Base-by-base conservation (phyloP, 208 protist species). In the Leishmania tarentolae region DNA sequence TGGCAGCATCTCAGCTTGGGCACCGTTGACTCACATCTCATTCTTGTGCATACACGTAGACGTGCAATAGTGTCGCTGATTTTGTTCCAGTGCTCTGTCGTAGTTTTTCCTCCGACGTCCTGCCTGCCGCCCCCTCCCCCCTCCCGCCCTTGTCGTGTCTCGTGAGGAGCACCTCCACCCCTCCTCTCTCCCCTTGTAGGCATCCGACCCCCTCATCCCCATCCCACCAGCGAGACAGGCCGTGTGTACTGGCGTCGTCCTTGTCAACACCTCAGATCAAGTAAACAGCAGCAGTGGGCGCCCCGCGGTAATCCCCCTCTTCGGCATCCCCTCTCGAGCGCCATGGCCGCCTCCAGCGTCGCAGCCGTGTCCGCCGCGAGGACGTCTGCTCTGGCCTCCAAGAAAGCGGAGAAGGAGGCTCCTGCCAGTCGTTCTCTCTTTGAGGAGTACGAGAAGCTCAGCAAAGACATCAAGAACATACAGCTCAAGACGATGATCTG, bases 401-500 rank as follows among this genome's bases (percentile, higher is more conserved):
- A 63, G 69, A 66, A 83, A 56, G 46, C 37, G 31, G 42, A 65
- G 46, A 71, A 82, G 40, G 78, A 80, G 3, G 52, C 66, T 0
- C 74, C 70, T 61, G 65, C 13, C 21, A 28, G n/a, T 74, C 63
- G 59, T 44, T 89, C 90, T 21, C 84, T 97, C 44, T 97, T 90
- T 79, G 92, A 97, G 86, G 90, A 95, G 84, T 92, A 95, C 86
- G 94, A 97, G 85, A 86, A 88, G 11, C 90, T 97, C 1, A 75
- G 85, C 57, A 86, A 90, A 75, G 79, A 79, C 46, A 94, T 97
- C 42, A 78, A 95, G 69, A 91, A 93, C 75, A 85, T 97, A 50
- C 88, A 97, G 68, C 91, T 98, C 53, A 96, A 97, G 80, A 98
- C 93, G 63, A 92, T 96, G 88, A 95, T 98, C 65, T 96, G 92